Evolutionary conservation across 768 basidiomycete species (phyloP), one percentile per base, ranked within the genome.

Genomic region (Piloderma croceum): DNA sequence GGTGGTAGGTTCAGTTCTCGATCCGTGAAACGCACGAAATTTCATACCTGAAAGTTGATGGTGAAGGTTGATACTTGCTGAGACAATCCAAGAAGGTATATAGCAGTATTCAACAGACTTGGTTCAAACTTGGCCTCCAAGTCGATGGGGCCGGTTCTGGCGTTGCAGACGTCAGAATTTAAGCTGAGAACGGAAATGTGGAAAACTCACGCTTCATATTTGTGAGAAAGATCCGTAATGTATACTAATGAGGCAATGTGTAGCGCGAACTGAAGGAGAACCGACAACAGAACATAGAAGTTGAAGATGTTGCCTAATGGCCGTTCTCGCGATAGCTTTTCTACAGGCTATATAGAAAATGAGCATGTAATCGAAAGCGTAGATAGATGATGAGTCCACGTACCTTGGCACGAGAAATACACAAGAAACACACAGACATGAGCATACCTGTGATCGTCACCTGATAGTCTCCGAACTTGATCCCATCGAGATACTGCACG

Each of bases 401-500:
- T 51, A 92, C 94, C 80, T 93, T 91, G 10, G 94, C 94, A 6
- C 94, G 77, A 22, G 94, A 99, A 44, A 99, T 97, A 60, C 92
- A 97, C 59, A 96, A 67, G 79, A 99, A 99, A 62, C 94, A 99
- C 21, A 98, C 88, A 21, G 89, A 92, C 92, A 99, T 96, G 56
- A 98, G 70, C 74, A 90, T 84, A 17, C 96, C 96, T 1, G 89
- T 96, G 45, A 99, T 81, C 2, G 94, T 97, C 24, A 96, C 85
- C 57, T 99, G 94, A 59, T 99, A 99, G 59, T 99, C 96, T 11
- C 96, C 96, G 62, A 93, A 97, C 63, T 98, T 98, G 74, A 99
- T 97, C 15, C 96, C 96, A 48, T 98, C 94, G 2, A 99, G 72
- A 57, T 99, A 97, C 61, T 94, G 93, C 22, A 98, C 96, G 50